Evolutionary conservation across 2,329 filamentous ascomycete species (phyloP).

Genomic region (Penicillium sp.): DNA sequence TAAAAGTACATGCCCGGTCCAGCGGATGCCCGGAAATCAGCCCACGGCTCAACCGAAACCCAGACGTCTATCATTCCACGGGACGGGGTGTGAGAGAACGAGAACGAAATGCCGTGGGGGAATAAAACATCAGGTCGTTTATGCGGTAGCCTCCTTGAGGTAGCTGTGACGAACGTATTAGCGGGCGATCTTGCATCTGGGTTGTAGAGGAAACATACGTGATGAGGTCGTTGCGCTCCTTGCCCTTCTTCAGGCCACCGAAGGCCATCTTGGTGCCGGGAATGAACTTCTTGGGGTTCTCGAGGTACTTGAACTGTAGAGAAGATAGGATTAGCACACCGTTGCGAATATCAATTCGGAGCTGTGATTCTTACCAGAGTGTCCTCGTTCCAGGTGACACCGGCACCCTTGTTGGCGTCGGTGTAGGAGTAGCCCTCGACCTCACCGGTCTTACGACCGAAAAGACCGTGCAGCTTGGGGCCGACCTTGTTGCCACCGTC

Average conservation of each 20-base stretch:
- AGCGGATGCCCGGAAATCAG: constrained; percentile 24
- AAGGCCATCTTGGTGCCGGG: constrained; percentile 99
- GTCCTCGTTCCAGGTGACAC: constrained; percentile 79
- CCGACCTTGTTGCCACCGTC: constrained; percentile 97
- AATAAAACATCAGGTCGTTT: constrained; percentile 29
- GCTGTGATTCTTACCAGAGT: constrained; percentile 65
- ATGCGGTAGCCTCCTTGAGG: constrained; percentile 40
- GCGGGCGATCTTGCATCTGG: background rate
- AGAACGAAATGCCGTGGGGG: constrained; percentile 17
- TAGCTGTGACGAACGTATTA: constrained; percentile 24
- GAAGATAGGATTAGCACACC: constrained; percentile 10
- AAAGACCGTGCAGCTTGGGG: constrained; percentile 94
- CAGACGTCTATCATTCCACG: constrained; percentile 20
- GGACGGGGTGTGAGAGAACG: constrained; percentile 22
- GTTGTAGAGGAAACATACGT: constrained; percentile 61
- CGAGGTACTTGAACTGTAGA: constrained; percentile 86
- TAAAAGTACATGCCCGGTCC: constrained; percentile 42
- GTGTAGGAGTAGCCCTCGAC: constrained; percentile 95
- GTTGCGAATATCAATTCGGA: background rate
- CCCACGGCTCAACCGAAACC: constrained; percentile 25
- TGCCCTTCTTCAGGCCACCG: constrained; percentile 98
- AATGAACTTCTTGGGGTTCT: constrained; percentile 99
- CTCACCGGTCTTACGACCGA: constrained; percentile 90
- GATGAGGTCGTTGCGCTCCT: constrained; percentile 99
- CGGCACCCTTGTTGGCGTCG: constrained; percentile 99